phyloP scores from a whole-genome alignment of 768 basidiomycete species.

The Lyophyllum semitale region DNA sequence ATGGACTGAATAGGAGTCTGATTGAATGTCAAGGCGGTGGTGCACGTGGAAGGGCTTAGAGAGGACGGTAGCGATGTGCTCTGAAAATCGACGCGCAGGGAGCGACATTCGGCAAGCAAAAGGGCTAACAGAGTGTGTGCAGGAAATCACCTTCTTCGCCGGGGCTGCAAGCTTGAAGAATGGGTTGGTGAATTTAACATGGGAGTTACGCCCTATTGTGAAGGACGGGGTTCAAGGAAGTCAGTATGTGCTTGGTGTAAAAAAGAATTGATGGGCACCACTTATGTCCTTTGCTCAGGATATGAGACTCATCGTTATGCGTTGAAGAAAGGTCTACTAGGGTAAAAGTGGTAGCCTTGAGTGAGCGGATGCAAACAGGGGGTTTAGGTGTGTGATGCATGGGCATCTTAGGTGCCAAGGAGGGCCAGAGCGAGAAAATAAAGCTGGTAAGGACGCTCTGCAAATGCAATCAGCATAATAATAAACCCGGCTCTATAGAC shows the following conservation, averaged over 20 bases:
- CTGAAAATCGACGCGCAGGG: background rate
- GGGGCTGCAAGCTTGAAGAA: slow-evolving; percentile 4
- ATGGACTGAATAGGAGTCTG: background rate
- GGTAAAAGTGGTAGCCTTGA: background rate
- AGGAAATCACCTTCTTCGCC: background rate
- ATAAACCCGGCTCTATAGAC: background rate
- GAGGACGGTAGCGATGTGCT: background rate
- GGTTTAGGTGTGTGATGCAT: background rate
- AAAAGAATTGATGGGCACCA: background rate
- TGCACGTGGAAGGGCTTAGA: background rate
- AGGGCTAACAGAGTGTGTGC: slow-evolving; percentile 5
- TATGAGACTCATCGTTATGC: background rate
- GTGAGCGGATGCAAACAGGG: background rate
- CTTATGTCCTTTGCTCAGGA: slow-evolving; percentile 2
- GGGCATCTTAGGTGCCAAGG: background rate
- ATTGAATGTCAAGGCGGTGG: slow-evolving; percentile 1
- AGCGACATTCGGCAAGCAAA: slow-evolving; percentile 10
- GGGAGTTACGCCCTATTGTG: background rate
- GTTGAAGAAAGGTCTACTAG: background rate
- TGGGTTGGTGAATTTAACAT: background rate
- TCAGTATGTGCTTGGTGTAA: background rate
- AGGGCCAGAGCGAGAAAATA: background rate
- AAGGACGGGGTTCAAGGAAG: background rate
- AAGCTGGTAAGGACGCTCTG: background rate
- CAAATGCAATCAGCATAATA: background rate